Percentiles rank a stretch among this genome's conserved stretches.
phyloP scores from a whole-genome alignment of 2,329 filamentous ascomycete genomes.

The Fusarium sp. region DNA sequence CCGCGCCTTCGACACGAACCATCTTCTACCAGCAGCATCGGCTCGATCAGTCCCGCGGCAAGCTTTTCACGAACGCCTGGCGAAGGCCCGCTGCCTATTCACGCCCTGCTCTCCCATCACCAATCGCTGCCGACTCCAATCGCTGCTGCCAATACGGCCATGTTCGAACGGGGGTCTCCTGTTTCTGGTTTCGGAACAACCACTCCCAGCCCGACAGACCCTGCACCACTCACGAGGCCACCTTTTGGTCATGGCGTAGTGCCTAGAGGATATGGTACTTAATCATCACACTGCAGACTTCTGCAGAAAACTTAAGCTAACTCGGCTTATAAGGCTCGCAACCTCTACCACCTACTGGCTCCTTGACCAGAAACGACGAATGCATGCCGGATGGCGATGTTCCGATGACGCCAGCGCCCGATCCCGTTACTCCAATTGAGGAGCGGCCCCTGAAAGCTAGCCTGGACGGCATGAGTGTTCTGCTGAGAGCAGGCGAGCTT shows the following conservation, averaged over 20 bases:
- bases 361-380: constrained; percentile 49
- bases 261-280: constrained; percentile 54
- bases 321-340: constrained; percentile 50
- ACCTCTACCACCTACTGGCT: constrained; percentile 50
- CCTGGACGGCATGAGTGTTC: constrained; percentile 70
- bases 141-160: constrained; percentile 18
- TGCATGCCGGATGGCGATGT: constrained; percentile 49
- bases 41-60: constrained; percentile 56
- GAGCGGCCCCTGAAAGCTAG: constrained; percentile 43
- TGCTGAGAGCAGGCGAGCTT: constrained; percentile 70
- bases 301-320: constrained; percentile 48
- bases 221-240: constrained; percentile 21
- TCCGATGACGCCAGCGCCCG: constrained; percentile 48
- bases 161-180: constrained; percentile 42
- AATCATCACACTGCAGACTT: constrained; percentile 30
- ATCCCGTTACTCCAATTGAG: constrained; percentile 36
- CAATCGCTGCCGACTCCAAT: constrained; percentile 49
- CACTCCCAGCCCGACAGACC: constrained; percentile 47
- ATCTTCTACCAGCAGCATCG: constrained; percentile 59
- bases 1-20: constrained; percentile 61
- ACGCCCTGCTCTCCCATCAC: constrained; percentile 62
- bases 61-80: constrained; percentile 58
- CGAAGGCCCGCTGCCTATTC: constrained; percentile 66
- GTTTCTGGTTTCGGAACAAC: constrained; percentile 34
- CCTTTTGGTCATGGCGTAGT: constrained; percentile 42